Percentiles rank a stretch among this genome's conserved stretches.
phyloP scores from a whole-genome alignment of 2,329 filamentous ascomycete species.

The Xylariaceae sp. region DNA sequence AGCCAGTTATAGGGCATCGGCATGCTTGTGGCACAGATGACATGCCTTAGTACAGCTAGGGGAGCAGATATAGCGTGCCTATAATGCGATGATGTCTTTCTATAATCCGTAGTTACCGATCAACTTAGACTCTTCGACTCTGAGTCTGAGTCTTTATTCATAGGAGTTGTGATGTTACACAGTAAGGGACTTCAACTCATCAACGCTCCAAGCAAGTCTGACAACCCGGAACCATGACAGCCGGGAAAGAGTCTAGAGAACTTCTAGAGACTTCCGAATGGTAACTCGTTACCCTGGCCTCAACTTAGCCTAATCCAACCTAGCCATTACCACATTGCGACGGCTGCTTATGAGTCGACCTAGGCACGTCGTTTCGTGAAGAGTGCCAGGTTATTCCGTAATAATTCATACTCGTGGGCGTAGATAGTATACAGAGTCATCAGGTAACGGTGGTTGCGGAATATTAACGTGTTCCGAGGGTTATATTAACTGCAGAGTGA shows the following conservation, averaged over 20 bases:
- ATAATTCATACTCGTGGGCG: too few species aligned
- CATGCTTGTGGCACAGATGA: slow-evolving; percentile 10
- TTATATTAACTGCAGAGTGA: too few species aligned
- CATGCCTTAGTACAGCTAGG: slow-evolving; percentile 10
- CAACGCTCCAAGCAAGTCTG: neutral
- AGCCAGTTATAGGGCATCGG: neutral
- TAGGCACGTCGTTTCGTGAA: too few species aligned
- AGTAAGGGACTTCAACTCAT: neutral
- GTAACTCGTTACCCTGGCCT: neutral
- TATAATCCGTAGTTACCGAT: neutral
- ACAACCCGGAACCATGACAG: neutral
- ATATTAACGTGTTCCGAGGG: too few species aligned
- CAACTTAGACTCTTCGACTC: neutral
- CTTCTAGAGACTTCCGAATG: neutral
- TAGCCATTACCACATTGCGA: neutral
- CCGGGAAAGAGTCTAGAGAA: neutral
- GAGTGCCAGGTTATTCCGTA: too few species aligned
- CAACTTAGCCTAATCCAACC: neutral
- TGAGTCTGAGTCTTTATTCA: too few species aligned
- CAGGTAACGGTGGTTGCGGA: neutral
- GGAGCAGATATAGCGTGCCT: slow-evolving; percentile 3
- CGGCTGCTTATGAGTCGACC: too few species aligned
- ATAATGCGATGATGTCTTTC: neutral
- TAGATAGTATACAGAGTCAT: too few species aligned
- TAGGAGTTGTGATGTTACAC: neutral